These are phyloP conservation scores for Microbotryum saponariae DNA, from an alignment of 1,284 basidiomycete species.

Conservation along the genomic window DNA sequence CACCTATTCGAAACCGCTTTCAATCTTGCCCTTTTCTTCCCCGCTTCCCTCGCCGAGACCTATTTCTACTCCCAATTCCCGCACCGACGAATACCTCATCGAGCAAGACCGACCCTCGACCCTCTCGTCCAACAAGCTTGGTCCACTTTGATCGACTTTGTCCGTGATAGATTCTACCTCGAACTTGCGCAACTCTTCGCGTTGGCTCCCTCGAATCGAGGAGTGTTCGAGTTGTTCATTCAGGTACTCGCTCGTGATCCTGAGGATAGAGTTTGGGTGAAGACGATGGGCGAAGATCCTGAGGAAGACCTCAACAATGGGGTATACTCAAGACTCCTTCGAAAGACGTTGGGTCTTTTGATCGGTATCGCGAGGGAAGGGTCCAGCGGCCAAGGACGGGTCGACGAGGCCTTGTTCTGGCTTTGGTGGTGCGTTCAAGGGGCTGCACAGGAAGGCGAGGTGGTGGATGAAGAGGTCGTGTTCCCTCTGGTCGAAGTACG, in stretches of 20 bases:
- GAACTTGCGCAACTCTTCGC: not conserved
- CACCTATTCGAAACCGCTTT: not conserved
- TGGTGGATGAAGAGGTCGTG: not conserved
- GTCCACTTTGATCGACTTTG: not conserved
- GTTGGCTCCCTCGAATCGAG: not conserved
- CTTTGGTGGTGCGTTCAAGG: constrained; percentile 9
- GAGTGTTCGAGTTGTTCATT: constrained; percentile 12
- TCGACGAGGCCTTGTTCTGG: constrained; percentile 17
- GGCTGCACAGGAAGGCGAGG: not conserved
- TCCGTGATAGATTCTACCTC: not conserved
- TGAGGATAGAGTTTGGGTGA: too few relatives aligned
- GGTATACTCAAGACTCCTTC: not conserved
- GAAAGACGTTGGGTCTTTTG: not conserved
- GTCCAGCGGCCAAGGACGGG: not conserved
- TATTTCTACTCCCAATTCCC: constrained; percentile 8
- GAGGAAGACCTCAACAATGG: too few relatives aligned
- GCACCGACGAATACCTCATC: not conserved
- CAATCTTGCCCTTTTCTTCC: not conserved
- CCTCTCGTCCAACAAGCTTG: not conserved
- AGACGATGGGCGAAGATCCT: too few relatives aligned
- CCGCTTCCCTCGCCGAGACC: not conserved
- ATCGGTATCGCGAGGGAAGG: not conserved
- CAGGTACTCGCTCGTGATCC: constrained; percentile 6
- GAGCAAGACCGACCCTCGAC: not conserved
- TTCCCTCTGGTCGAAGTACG: constrained; percentile 14